Percentiles rank a stretch among this genome's conserved stretches.
These are phyloP conservation scores for Fusarium anthophilum DNA, from an alignment of 2,329 filamentous ascomycete species.

Conservation along the genomic window DNA sequence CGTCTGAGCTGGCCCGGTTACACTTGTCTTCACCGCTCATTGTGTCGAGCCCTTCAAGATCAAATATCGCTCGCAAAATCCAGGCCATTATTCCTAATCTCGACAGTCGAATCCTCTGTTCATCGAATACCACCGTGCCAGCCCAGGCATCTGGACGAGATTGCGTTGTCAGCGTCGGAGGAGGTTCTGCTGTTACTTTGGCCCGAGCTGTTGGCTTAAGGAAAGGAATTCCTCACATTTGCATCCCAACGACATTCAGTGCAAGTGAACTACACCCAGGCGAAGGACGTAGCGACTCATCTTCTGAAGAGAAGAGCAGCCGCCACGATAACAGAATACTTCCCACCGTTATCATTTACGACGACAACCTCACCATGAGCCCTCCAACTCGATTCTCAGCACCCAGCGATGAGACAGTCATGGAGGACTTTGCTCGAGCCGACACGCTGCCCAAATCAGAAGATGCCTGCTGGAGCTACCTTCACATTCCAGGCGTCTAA, in stretches of 20 bases:
- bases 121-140: constrained; percentile 40
- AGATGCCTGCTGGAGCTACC: constrained; percentile 48
- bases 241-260: constrained; percentile 68
- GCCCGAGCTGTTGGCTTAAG: constrained; percentile 64
- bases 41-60: constrained; percentile 51
- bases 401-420: constrained; percentile 33
- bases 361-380: constrained; percentile 48
- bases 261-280: constrained; percentile 62
- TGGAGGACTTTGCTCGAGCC: constrained; percentile 28
- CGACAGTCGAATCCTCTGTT: constrained; percentile 47
- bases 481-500: constrained; percentile 50
- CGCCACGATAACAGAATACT: constrained; percentile 8
- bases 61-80: constrained; percentile 47
- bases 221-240: constrained; percentile 65
- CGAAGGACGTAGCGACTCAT: background rate
- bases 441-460: constrained; percentile 31
- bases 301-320: background rate
- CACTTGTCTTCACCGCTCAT: constrained; percentile 48
- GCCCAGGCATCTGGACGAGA: constrained; percentile 55
- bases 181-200: constrained; percentile 69
- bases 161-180: constrained; percentile 68
- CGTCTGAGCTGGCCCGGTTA: constrained; percentile 48
- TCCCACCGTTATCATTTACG: constrained; percentile 51
- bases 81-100: constrained; percentile 48
- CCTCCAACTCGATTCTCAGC: constrained; percentile 42